Evolutionary conservation across 2,329 filamentous ascomycete genomes (phyloP).

Genomic region (Lasiodiplodia citricola): DNA sequence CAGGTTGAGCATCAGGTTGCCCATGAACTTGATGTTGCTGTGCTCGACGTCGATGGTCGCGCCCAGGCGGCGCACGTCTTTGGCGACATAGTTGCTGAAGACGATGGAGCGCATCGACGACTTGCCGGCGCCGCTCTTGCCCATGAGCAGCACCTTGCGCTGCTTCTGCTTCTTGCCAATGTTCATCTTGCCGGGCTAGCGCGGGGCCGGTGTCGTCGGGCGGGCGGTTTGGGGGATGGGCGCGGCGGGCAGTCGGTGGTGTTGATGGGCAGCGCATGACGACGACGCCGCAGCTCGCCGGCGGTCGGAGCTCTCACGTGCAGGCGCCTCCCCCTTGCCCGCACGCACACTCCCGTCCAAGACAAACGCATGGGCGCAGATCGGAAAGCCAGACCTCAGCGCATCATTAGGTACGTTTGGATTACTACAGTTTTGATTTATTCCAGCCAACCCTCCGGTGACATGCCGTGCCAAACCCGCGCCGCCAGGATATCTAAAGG

Average conservation of each 20-base stretch:
- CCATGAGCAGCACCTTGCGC: conserved; percentile 66
- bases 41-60: conserved; percentile 98
- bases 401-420: conserved; percentile 21
- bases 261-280: neutral
- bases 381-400: neutral
- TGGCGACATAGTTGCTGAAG: conserved; percentile 98
- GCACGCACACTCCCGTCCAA: conserved; percentile 8
- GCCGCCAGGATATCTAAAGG: conserved; percentile 25
- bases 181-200: conserved; percentile 37
- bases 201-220: neutral
- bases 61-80: conserved; percentile 89
- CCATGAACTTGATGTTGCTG: conserved; percentile 98
- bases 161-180: conserved; percentile 56
- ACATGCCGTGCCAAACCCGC: conserved; percentile 22
- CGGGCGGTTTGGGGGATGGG: conserved; percentile 30
- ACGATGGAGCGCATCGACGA: conserved; percentile 99
- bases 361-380: conserved; percentile 13
- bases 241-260: conserved; percentile 37
- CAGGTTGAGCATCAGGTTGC: conserved; percentile 93
- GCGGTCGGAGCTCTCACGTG: conserved; percentile 12
- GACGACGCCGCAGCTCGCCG: conserved; percentile 8
- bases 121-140: conserved; percentile 96
- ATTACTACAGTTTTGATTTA: conserved; percentile 17
- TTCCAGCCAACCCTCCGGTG: conserved; percentile 15
- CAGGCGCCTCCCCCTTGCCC: conserved; percentile 16